phyloP scores from a whole-genome alignment of 1,284 basidiomycete genomes.

The Inonotus obliquus region DNA sequence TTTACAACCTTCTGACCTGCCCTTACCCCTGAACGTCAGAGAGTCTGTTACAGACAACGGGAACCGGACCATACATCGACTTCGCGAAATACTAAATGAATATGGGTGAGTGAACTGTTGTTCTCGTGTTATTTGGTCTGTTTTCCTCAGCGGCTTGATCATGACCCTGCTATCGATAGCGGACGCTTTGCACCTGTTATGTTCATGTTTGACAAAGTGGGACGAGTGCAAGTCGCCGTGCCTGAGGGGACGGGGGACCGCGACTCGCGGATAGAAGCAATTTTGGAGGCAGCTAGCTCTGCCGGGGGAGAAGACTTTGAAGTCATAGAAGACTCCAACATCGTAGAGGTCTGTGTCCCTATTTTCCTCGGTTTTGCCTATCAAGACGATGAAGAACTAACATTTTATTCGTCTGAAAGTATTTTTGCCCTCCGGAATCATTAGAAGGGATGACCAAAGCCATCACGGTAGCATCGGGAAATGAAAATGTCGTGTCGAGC shows the following conservation, averaged over 20 bases:
- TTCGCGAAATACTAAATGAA: slow-evolving; percentile 56
- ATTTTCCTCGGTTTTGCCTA: background rate
- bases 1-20: slow-evolving; percentile 17
- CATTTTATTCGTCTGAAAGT: background rate
- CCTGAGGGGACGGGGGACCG: slow-evolving; percentile 26
- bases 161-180: slow-evolving; percentile 32
- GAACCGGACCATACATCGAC: slow-evolving; percentile 61
- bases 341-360: slow-evolving; percentile 25
- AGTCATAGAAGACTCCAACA: slow-evolving; percentile 41
- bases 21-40: slow-evolving; percentile 34
- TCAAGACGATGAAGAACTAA: background rate
- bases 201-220: slow-evolving; percentile 74
- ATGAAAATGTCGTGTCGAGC: slow-evolving; percentile 39
- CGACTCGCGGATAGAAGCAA: slow-evolving; percentile 27
- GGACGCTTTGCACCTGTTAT: slow-evolving; percentile 68
- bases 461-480: slow-evolving; percentile 4
- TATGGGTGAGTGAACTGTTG: slow-evolving; percentile 45
- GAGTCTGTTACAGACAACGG: slow-evolving; percentile 76
- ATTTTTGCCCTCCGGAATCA: slow-evolving; percentile 18
- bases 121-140: background rate
- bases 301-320: slow-evolving; percentile 42
- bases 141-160: background rate
- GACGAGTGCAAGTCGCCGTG: slow-evolving; percentile 54
- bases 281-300: slow-evolving; percentile 33
- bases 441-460: slow-evolving; percentile 27